Percentiles rank a stretch among this genome's conserved stretches.
These are phyloP conservation scores for Nitzschia inconspicua DNA, from an alignment of 108 stramenopile genomes.

Conservation along the genomic window DNA sequence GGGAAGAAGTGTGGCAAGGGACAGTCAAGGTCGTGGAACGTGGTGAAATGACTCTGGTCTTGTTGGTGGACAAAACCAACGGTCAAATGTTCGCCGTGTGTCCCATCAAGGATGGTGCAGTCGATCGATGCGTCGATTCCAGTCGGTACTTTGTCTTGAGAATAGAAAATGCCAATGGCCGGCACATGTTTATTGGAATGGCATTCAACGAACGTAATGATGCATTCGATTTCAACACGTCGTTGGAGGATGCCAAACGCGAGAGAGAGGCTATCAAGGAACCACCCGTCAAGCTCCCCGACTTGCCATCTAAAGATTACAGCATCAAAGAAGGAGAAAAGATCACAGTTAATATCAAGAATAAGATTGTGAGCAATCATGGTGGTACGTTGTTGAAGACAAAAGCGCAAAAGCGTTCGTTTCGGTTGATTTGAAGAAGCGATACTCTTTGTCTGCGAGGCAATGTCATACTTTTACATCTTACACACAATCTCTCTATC, in stretches of 20 bases:
- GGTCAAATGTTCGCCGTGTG: slow-evolving; percentile 86
- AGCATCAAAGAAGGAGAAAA: slow-evolving; percentile 87
- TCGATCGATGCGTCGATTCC: slow-evolving; percentile 88
- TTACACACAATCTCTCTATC: not conserved
- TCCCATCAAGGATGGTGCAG: slow-evolving; percentile 76
- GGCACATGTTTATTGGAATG: slow-evolving; percentile 95
- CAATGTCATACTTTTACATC: too few relatives aligned
- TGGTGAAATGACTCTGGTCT: slow-evolving; percentile 70
- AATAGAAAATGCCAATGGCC: slow-evolving; percentile 90
- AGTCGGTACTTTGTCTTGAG: slow-evolving; percentile 89
- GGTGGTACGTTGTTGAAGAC: slow-evolving; percentile 3
- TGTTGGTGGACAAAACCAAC: slow-evolving; percentile 69
- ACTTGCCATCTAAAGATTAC: slow-evolving; percentile 70
- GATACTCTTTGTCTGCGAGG: too few relatives aligned
- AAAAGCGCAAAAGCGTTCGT: not conserved
- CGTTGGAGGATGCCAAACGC: slow-evolving; percentile 83
- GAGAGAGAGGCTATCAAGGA: slow-evolving; percentile 71
- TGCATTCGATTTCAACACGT: slow-evolving; percentile 98
- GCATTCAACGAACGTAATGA: slow-evolving; percentile 97
- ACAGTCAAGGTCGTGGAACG: slow-evolving; percentile 88
- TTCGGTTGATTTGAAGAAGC: too few relatives aligned
- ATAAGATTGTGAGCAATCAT: too few relatives aligned
- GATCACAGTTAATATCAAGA: slow-evolving; percentile 35
- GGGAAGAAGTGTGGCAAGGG: slow-evolving; percentile 89
- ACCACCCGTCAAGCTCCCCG: slow-evolving; percentile 15